Evolutionary conservation across 257 asterid genomes (phyloP), one percentile per base, ranked within the genome.

Genomic region (Gardenia jasminoides): DNA sequence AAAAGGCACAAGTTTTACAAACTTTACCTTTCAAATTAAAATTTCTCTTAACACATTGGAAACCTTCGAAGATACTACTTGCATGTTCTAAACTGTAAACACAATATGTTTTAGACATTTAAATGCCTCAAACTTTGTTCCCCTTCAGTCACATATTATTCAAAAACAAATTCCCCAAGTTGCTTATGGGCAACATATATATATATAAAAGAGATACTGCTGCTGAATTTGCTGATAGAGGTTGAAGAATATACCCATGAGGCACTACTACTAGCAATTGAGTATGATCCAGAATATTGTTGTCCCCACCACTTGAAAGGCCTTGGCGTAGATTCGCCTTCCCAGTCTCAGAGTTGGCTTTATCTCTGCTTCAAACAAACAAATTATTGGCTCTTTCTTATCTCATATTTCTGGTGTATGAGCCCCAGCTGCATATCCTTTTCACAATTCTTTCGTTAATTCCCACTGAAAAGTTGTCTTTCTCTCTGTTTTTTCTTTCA

Each of bases 291-390:
- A 70, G 75, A 70, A 44, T 70, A 44, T 24, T 46, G 24, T 44
- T 11, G 76, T 47, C 76, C 76, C 76, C 62, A 70, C 75, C 9
- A 24, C 3, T 41, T 24, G 54, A 22, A 10, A 20, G 24, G 33
- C 33, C 39, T 15, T 44, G 59, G 41, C 75, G 11, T 67, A 44
- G 76, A 72, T 16, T 72, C 76, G 48, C 76, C 47, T 62, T 72
- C 44, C 44, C 76, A 48, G 9, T 69, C 74, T 3, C 33, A 43
- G 16, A 28, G 47, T n/a, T 72, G 76, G 59, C 62, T 16, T 72
- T 28, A 48, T 33, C n/a, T 26, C 76, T 7, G 22, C 2, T 44
- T 44, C 75, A n/a, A 70, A n/a, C 74, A 24, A 44, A 70, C 33
- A 47, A 46, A 66, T 6, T 13, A 36, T 48, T 72, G 62, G 62